Evolutionary conservation across 2,329 filamentous ascomycete genomes (phyloP).

Genomic region (Exophiala sp.): DNA sequence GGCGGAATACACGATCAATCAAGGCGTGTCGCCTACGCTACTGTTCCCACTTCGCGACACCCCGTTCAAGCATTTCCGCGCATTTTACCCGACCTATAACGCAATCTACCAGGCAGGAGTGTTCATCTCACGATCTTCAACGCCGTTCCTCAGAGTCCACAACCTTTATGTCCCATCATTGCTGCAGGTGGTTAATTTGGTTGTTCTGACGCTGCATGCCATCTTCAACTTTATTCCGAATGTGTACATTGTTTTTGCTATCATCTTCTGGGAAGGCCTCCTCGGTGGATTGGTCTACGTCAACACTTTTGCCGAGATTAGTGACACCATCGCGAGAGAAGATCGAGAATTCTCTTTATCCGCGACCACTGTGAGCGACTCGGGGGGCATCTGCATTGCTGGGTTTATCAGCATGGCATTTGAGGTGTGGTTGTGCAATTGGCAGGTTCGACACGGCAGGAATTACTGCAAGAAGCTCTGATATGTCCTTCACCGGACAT

Average conservation of each 20-base stretch:
- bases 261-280: slow-evolving; percentile 92
- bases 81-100: slow-evolving; percentile 91
- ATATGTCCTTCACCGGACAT: neutral
- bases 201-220: slow-evolving; percentile 67
- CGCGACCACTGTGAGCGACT: slow-evolving; percentile 87
- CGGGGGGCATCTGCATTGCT: slow-evolving; percentile 80
- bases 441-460: slow-evolving; percentile 74
- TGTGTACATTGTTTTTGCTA: slow-evolving; percentile 75
- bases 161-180: slow-evolving; percentile 74
- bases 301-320: slow-evolving; percentile 91
- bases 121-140: slow-evolving; percentile 87
- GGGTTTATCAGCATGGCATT: slow-evolving; percentile 76
- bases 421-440: slow-evolving; percentile 74
- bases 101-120: slow-evolving; percentile 94
- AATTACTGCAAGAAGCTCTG: slow-evolving; percentile 59
- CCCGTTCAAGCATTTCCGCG: slow-evolving; percentile 74
- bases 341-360: slow-evolving; percentile 88
- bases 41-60: slow-evolving; percentile 72
- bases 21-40: slow-evolving; percentile 82
- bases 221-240: slow-evolving; percentile 74
- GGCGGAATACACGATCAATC: slow-evolving; percentile 96
- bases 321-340: slow-evolving; percentile 67
- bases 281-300: slow-evolving; percentile 90
- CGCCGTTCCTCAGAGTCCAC: slow-evolving; percentile 76
- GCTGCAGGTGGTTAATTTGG: slow-evolving; percentile 73